Base-by-base conservation (phyloP, 2,329 filamentous ascomycete genomes). In the Endoconidiophora polonica region DNA sequence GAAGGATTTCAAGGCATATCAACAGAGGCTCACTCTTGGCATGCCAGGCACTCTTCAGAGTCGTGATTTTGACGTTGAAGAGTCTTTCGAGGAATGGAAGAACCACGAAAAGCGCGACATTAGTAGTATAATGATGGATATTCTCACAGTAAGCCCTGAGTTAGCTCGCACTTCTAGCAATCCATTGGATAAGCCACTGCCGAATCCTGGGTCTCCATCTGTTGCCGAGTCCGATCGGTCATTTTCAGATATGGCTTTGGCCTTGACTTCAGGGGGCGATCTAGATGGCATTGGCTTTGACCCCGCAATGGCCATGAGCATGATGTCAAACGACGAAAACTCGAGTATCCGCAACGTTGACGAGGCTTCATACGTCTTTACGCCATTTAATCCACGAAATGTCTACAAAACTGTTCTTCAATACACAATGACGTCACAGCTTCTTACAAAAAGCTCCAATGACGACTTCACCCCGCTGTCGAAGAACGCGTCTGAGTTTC, bases 1-100 rank as follows among this genome's bases (percentile, higher is more conserved):
- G 54, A 81, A 81, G 57, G 91, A 98, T 62, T 73, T 96, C 58
- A 98, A 98, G 65, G 77, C 82, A 7, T 98, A 98, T 61, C 91
- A 95, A 62, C 81, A 86, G 55, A 81, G 90, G 54, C 71, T 98
- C 50, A 93, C 83, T 59, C 75, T 90, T 5, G 81, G 86, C 59
- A 83, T 83, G 55, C 72, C 76, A 43, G 84, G 77, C 52, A 88
- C 90, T 0, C 65, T 98, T 45, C 78, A 81, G 52, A 81, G 76
- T 57, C 79, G 87, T 44, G 90, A 98, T 62, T 98, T 98, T 63
- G 86, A 94, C 54, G 66, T 83, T 16, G 86, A 94, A 51, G 87
- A 94, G 54, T 81, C 83, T 2, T 98, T 88, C 61, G 79, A 88
- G 55, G 71, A 77, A 41, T 98, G 91, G 91, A 93, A 87, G 63